Base-by-base conservation (phyloP, 441 rosid species). In the Daphne laureola region DNA sequence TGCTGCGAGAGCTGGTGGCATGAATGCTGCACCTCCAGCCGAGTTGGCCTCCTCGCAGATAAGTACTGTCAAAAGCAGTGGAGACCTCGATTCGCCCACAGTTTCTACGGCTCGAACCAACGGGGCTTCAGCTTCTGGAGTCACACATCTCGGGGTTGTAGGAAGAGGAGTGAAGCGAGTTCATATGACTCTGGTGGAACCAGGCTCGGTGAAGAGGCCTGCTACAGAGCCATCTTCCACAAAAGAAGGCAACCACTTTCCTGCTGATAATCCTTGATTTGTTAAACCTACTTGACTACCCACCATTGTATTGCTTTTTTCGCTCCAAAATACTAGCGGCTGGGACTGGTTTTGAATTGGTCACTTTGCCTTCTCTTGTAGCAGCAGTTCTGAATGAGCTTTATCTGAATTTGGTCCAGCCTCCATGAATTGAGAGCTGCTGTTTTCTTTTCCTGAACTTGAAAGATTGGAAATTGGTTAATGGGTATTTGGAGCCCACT, bases 91-190 rank as follows among this genome's bases (percentile, higher is more conserved):
- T 60, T 78, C 85, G 50, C 79, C 83, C 41, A 86, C 88, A 2
- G 79, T 65, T 43, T 92, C 96, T 38, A 83, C 96, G 44, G 88
- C 92, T 54, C 94, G 79, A 50, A 79, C 91, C 4, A 78, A 79
- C 46, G 83, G 78, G 50, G 72, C 67, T 42, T 72, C 69, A 55
- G 72, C 67, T 44, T 73, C 69, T 55, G 76, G 75, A 43, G 94
- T 92, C 56, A 89, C 92, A 4, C 72, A 89, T 69, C 74, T 92
- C 46, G 98, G 96, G 12, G 82, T 83, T 8, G 94, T 92, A 53
- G 98, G 96, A 68, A 79, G 97, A 77, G 98, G 97, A 45, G 94
- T 84, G 49, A 92, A 92, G 64, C 85, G 97, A 42, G 96, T 88
- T 46, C 62, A 75, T 68, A 72, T 51, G 74, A 76, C 67, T 58